Evolutionary conservation across 2,329 filamentous ascomycete species (phyloP).

Genomic region (Ophiostoma sp.): DNA sequence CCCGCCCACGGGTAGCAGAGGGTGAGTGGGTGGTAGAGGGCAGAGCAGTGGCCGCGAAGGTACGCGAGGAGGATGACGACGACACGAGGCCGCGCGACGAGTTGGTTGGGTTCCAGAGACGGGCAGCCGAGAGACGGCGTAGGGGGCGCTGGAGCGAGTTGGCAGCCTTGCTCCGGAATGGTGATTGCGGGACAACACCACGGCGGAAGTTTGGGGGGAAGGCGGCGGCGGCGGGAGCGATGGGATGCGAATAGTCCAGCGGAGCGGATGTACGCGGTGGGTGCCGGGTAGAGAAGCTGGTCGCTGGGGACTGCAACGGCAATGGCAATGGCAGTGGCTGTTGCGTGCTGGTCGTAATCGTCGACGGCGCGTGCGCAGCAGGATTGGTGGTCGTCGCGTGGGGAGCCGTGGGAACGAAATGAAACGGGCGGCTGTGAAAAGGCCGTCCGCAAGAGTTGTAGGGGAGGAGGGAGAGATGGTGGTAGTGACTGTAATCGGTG

Average conservation of each 20-base stretch:
- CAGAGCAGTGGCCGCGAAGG: not conserved
- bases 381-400: conserved; percentile 33
- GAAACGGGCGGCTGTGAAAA: conserved; percentile 41
- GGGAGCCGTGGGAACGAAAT: conserved; percentile 45
- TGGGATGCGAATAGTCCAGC: too few relatives aligned
- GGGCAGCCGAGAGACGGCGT: conserved; percentile 42
- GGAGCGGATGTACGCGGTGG: too few relatives aligned
- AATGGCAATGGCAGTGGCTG: not conserved
- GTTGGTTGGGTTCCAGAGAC: conserved; percentile 58
- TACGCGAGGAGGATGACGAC: conserved; percentile 25
- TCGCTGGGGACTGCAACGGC: not conserved
- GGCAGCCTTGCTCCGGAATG: conserved; percentile 43
- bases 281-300: too few relatives aligned
- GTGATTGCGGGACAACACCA: conserved; percentile 31
- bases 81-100: conserved; percentile 41
- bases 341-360: conserved; percentile 11
- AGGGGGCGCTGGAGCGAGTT: conserved; percentile 29
- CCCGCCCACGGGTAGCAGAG: conserved; percentile 36
- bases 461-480: not conserved
- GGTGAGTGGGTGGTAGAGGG: not conserved
- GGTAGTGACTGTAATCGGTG: not conserved
- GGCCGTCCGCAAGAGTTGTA: conserved; percentile 36
- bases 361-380: conserved; percentile 20
- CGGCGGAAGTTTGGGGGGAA: not conserved
- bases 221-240: conserved; percentile 4